Conservation (phyloP, 2,329 filamentous ascomycete genomes). For the Cryphonectria parasitica region DNA sequence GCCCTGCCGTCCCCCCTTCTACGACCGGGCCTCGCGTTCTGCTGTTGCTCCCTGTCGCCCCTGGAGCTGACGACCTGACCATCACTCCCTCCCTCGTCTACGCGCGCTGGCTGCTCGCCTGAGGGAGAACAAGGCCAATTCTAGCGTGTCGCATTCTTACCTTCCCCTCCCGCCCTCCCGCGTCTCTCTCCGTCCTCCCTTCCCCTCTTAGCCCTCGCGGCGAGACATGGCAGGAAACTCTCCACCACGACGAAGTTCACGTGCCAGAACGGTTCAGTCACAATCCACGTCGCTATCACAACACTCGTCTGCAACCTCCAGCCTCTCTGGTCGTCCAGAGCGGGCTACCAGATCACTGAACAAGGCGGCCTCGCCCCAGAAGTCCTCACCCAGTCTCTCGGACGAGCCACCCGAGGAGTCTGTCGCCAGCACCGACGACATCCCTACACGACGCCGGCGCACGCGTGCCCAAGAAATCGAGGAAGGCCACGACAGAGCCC, state of each 20-base stretch:
- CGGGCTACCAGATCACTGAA: constrained; percentile 72
- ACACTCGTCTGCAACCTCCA: constrained; percentile 73
- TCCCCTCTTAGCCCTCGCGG: constrained; percentile 39
- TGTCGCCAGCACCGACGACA: constrained; percentile 59
- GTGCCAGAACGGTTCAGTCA: constrained; percentile 80
- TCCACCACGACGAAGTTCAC: constrained; percentile 81
- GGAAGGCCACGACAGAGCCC: constrained; percentile 57
- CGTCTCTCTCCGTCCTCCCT: constrained; percentile 32
- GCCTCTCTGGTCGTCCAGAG: constrained; percentile 76
- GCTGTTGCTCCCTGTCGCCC: background rate
- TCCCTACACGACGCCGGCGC: constrained; percentile 73
- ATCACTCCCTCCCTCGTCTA: constrained; percentile 31
- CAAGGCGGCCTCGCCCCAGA: constrained; percentile 74
- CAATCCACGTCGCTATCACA: constrained; percentile 53
- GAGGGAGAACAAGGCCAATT: constrained; percentile 12
- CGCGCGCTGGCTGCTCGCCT: constrained; percentile 30
- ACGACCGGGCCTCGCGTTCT: background rate
- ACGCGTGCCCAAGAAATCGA: constrained; percentile 68
- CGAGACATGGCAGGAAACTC: constrained; percentile 64
- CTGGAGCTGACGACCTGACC: background rate
- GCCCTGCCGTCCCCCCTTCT: constrained; percentile 16
- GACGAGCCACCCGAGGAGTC: constrained; percentile 70
- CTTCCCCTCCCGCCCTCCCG: constrained; percentile 14
- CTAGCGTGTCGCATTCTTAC: background rate
- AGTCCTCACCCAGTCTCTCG: constrained; percentile 76